A percentile compares a stretch with the other conserved stretches of the same genome.
Conservation (phyloP, 2,329 filamentous ascomycete species). For the Nemania serpens region DNA sequence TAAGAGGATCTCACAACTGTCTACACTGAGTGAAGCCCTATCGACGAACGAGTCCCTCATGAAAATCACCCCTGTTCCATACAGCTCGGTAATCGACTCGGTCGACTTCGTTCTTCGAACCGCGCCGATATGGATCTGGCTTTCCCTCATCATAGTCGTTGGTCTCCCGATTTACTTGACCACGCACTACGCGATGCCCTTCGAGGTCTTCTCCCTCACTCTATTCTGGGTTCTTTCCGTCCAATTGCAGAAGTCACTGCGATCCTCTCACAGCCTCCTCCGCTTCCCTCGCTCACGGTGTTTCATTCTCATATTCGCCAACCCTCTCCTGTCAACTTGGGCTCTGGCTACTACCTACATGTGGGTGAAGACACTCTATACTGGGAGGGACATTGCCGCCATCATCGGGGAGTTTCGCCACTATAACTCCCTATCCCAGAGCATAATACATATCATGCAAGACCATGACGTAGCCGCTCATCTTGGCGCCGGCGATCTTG, state of each 20-base stretch:
- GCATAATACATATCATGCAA: constrained; percentile 31
- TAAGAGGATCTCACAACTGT: constrained; percentile 26
- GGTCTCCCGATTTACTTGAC: constrained; percentile 37
- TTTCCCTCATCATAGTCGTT: constrained; percentile 33
- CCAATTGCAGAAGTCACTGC: constrained; percentile 37
- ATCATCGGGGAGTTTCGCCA: constrained; percentile 35
- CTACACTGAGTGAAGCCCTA: constrained; percentile 24
- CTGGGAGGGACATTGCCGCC: constrained; percentile 26
- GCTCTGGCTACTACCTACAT: constrained; percentile 38
- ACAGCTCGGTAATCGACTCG: not conserved
- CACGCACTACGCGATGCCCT: constrained; percentile 35
- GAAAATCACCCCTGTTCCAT: constrained; percentile 17
- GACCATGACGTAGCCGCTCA: constrained; percentile 25
- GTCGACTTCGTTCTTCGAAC: constrained; percentile 34
- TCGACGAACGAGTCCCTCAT: constrained; percentile 25
- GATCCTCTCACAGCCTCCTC: constrained; percentile 27
- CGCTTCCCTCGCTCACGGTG: constrained; percentile 26
- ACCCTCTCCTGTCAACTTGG: constrained; percentile 38
- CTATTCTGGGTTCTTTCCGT: constrained; percentile 38
- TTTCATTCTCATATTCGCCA: constrained; percentile 34
- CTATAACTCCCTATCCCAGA: constrained; percentile 34
- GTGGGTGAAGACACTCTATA: constrained; percentile 37
- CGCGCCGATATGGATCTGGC: constrained; percentile 37
- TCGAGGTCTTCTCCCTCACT: constrained; percentile 37
- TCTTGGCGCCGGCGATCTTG: constrained; percentile 41